A percentile compares a stretch with the other conserved stretches of the same genome.
Conservation (phyloP, 106 monocot species). For the Narthecium ossifragum region DNA sequence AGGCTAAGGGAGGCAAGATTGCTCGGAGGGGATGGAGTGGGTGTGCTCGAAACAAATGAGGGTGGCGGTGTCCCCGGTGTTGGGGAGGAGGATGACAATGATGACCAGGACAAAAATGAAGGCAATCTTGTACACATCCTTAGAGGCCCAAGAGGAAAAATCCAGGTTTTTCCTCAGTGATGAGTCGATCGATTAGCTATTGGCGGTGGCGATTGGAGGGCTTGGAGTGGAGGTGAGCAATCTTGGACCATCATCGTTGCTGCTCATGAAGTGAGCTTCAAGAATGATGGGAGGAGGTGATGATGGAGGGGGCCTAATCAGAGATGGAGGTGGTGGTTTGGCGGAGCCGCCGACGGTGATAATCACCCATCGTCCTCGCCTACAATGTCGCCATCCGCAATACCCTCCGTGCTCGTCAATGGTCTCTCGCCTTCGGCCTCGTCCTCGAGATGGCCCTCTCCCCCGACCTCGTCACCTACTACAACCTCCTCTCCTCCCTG, state of each 20-base stretch:
- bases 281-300: background rate
- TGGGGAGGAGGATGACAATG: conserved; percentile 50
- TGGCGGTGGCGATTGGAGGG: conserved; percentile 4
- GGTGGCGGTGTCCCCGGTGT: conserved; percentile 34
- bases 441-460: no score
- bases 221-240: conserved; percentile 1
- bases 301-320: no score
- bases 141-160: conserved; percentile 49
- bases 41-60: conserved; percentile 53
- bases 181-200: no score
- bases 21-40: conserved; percentile 9
- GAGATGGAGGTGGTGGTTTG: no score
- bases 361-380: no score
- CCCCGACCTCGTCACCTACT: no score
- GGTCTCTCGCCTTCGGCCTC: no score
- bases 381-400: no score
- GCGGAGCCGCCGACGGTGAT: background rate
- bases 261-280: background rate
- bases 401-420: no score
- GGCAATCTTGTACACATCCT: conserved; percentile 44
- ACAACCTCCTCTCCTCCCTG: no score
- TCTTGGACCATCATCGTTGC: conserved; percentile 32
- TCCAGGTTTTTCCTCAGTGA: conserved; percentile 27
- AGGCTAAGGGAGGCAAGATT: conserved; percentile 28
- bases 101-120: conserved; percentile 25